Base-by-base conservation (phyloP, 1,139 yeast genomes). In the Zygosaccharomyces pseudobailii region DNA sequence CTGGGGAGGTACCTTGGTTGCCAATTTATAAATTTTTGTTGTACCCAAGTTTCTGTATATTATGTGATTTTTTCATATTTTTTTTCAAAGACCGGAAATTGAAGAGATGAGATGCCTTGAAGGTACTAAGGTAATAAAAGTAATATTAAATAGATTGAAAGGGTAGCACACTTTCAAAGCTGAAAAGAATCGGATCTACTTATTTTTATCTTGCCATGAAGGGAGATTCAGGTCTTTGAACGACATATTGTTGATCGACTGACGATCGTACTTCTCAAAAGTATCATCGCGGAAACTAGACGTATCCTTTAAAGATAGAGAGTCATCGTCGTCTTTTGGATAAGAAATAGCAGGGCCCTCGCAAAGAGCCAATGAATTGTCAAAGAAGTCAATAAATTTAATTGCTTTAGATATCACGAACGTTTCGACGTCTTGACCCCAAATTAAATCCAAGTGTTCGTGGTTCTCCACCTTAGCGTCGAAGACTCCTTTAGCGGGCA, bases 391-490 rank as follows among this genome's bases (percentile, higher is more conserved):
- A 21, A 73, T 57, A 50, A 72, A 71, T 51, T 65, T 59, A 27
- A 79, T 61, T 0, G 87, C 83, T 54, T 80, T 76, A 9, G 75
- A 71, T 44, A 78, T 70, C 7, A 83, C 85, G 39, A 71, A 63
- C 3, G 71, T 68, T 35, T 77, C 78, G 1, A 84, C 85, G 47
- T 82, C 79, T 31, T 73, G 70, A 6, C 96, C 96, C 97, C 97
- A 90, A 24, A 90, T 70, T 56, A 90, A 76, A 63, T 90, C 97
- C 51, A 90, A 71, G 67, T 90, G 97, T 67, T 90, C 97, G 62
- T 88, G 76, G 19, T 58, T 55, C 1, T 56, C 57, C 2, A 70
- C 60, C 17, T 61, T 61, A 20, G 68, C 53, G 23, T 69, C 69
- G 38, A 66, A 66, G 0, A 68, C 68, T 6, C 57, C 56, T 3